Base-by-base conservation (phyloP, 2,329 filamentous ascomycete genomes). In the Penicillium paneum region DNA sequence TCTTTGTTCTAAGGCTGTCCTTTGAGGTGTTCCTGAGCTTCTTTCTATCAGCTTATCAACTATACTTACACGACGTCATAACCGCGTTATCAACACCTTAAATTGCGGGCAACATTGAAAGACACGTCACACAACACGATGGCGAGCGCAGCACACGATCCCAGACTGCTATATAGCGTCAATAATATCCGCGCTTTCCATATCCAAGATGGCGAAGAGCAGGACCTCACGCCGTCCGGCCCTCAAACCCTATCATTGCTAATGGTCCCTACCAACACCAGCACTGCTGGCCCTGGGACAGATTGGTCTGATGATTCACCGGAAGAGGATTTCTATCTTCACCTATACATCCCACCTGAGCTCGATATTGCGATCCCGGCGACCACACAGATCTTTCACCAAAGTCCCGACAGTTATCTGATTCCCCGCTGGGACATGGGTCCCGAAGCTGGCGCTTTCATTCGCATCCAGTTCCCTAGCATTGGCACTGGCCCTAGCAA, bases 371-470 rank as follows among this genome's bases (percentile, higher is more conserved):
- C 94, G 6, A 81, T 97, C 13, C 94, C 94, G 12, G 93, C 93
- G 17, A 97, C 92, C 0, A 97, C 94, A 0, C 93, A 97, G 72
- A 94, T 99, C 71, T 97, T 96, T 76, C 91, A 96, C 73, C 91
- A 97, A 75, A 91, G 92, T 7, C 93, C 93, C 0, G 85, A 82
- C 60, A 96, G 90, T 78, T 97, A 97, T 70, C 80, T 97, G 43
- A 96, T 99, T 58, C 94, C 94, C 15, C 86, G 93, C 62, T 97
- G 93, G 91, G 93, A 97, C 67, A 78, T 97, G 15, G 92, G 91
- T 4, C 90, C 89, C 1, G 89, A 94, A 53, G 88, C 87, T 61
- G 92, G 91, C 56, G 90, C 91, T 17, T 97, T 97, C 70, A 97
- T 93, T 19, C 83, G 91, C 52, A 91, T 99, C 68, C 89, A 97